Evolutionary conservation across 805 yeast species (phyloP), one percentile per base, ranked within the genome.

Genomic region (Ogataea dorogensis): DNA sequence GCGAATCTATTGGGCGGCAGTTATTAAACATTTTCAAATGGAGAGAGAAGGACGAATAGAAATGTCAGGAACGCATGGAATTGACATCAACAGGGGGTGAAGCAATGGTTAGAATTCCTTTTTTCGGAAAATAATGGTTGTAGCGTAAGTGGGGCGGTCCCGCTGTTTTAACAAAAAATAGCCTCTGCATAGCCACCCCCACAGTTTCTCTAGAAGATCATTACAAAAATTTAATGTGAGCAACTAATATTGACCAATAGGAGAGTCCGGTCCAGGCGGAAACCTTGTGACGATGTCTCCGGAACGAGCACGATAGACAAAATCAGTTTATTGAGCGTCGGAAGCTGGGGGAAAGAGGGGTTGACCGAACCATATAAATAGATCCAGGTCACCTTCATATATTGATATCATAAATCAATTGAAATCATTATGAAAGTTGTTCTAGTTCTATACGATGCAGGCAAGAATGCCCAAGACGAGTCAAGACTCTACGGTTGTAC

Each of bases 401-500:
- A 7, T 17, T 11, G 2, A 24, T 30, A 26, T 15, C 17, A 9
- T 10, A 29, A 14, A 22, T 14, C 19, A 15, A 15, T 29, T 24
- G 31, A 38, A 13, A 22, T 22, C 21, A 24, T 23, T 22, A 52
- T 52, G 54, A 69, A 70, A 58, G 71, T 79, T 39, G 68, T 79
- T 44, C 62, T 78, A 37, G 81, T 78, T 35, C 67, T 79, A 46
- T 79, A 78, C 67, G 61, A 64, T 44, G 85, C 81, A 39, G 74
- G 73, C 30, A 50, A 62, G 24, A 82, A 78, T 51, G 86, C 86
- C 40, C 44, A 55, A 26, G 75, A 80, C 47, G 81, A 79, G 52
- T 66, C 78, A 35, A 68, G 70, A 46, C 69, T 84, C 39, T 68
- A 79, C 41, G 94, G 93, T 17, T 70, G 82, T 45, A 71, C 77